Evolutionary conservation across 768 basidiomycete species (phyloP), one percentile per base, ranked within the genome.

Genomic region (Vararia minispora): DNA sequence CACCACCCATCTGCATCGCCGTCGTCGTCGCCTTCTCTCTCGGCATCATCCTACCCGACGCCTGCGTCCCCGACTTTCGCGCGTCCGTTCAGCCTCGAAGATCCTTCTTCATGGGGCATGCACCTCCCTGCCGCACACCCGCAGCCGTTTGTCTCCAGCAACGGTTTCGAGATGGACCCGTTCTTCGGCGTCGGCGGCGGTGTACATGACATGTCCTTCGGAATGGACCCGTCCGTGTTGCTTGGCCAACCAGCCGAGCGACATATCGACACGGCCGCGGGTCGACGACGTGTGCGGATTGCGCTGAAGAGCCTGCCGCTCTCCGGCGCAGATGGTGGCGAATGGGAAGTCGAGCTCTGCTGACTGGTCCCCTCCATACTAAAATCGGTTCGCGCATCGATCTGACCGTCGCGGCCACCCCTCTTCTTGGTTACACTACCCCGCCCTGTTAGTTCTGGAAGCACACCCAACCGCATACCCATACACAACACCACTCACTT

Each of bases 331-430:
- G 76, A 79, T 54, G 77, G 77, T 33, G 80, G 79, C 44, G 80
- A 82, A 61, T 83, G 81, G 80, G 80, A 85, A 56, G 78, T 85
- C 32, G 72, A 79, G 53, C 62, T 82, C 36, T 80, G 77, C 57
- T 81, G 48, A 54, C 26, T 24, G 18, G 37, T 28, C 26, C 40
- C 43, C 32, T 42, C 41, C 42, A 35, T 37, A 33, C 27, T n/a
- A 33, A 17, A 37, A 43, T 43, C 32, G 31, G 35, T 45, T 45
- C 17, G 27, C 35, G 20, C 35, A 13, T 26, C 27, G 37, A 37
- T n/a, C n/a, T n/a, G n/a, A n/a, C n/a, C n/a, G n/a, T n/a, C n/a
- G n/a, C n/a, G n/a, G n/a, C n/a, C n/a, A n/a, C n/a, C n/a, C n/a
- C n/a, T n/a, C n/a, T n/a, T n/a, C n/a, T n/a, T n/a, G n/a, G n/a